These are phyloP conservation scores for Oryza australiensis DNA, from an alignment of 176 grass and related monocot species.

Conservation along the genomic window DNA sequence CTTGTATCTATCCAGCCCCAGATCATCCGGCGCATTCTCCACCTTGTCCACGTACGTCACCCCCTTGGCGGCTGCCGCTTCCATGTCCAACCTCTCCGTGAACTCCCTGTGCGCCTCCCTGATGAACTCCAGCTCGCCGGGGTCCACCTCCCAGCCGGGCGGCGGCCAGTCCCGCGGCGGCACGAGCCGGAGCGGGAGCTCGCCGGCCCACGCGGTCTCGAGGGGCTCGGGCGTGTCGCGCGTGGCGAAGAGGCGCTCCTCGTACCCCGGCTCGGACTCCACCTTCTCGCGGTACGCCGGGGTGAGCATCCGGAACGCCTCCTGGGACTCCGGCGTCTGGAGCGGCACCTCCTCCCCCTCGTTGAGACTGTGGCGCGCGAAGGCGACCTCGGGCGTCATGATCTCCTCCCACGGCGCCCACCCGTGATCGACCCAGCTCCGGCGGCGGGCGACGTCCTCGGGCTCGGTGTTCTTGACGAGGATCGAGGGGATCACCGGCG, in stretches of 20 bases:
- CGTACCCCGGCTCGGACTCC: slow-evolving; percentile 75
- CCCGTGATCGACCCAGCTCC: slow-evolving; percentile 72
- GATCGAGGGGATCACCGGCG: slow-evolving; percentile 52
- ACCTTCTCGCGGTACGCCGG: slow-evolving; percentile 85
- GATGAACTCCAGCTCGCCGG: slow-evolving; percentile 81
- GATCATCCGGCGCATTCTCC: slow-evolving; percentile 48
- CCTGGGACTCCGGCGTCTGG: slow-evolving; percentile 69
- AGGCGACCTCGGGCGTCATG: slow-evolving; percentile 77
- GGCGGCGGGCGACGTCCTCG: slow-evolving; percentile 69
- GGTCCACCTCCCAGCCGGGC: slow-evolving; percentile 81
- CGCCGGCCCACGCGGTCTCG: slow-evolving; percentile 74
- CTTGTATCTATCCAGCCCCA: slow-evolving; percentile 73
- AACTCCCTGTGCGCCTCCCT: slow-evolving; percentile 70
- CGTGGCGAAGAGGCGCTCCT: slow-evolving; percentile 63
- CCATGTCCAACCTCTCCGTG: slow-evolving; percentile 76
- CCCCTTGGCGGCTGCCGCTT: slow-evolving; percentile 39
- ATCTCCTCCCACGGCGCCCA: slow-evolving; percentile 96
- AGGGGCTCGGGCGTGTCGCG: slow-evolving; percentile 81
- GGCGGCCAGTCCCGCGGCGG: slow-evolving; percentile 96
- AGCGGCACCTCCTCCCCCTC: slow-evolving; percentile 97
- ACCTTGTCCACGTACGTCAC: slow-evolving; percentile 52
- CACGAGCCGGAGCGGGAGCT: slow-evolving; percentile 60
- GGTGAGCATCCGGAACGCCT: slow-evolving; percentile 90
- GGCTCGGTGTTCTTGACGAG: slow-evolving; percentile 47
- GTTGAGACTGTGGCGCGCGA: slow-evolving; percentile 82